Evolutionary conservation across 148 eudicot genomes (phyloP), one percentile per base, ranked within the genome.

Genomic region (Amaranthus cruentus): DNA sequence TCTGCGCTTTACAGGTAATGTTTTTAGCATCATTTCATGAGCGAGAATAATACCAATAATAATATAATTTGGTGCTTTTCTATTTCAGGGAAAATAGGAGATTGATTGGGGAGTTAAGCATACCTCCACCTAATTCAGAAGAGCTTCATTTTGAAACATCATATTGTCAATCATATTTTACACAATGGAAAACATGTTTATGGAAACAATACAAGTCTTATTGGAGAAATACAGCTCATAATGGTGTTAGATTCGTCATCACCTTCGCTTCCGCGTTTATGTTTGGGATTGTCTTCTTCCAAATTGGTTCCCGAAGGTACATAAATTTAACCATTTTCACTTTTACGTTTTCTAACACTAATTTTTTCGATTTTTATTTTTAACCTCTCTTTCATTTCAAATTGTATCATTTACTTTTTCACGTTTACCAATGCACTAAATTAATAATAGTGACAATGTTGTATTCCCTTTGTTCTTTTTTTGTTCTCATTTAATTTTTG

Each of bases 191-290:
- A 74, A 55, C 71, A 18, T 79, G 82, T 57, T 52, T 79, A 56
- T 79, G 82, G 82, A 79, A 74, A 46, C 78, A 69, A 54, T 74
- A 65, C 70, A 74, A 75, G 75, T 69, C 82, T 42, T 74, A 69
- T 47, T 74, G 82, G 78, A 63, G 78, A 62, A 57, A 75, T 54
- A 71, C 66, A 6, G 62, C 77, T 56, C 73, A 79, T 65, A 79
- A 79, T 55, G 77, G 77, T 44, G 82, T 79, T 8, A 64, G 78
- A 49, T 79, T 46, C 50, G 59, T 54, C 4, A 55, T 64, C 47
- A 69, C 78, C 10, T 49, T 79, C 57, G 62, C 66, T 5, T 42
- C 75, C 3, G 82, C 73, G 54, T 79, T 79, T 58, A 79, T 79
- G 74, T 70, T 79, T 50, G 82, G 82, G 38, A 49, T 66, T 62